These are phyloP conservation scores for Trametes gibbosa DNA, from an alignment of 768 basidiomycete genomes.

Conservation along the genomic window DNA sequence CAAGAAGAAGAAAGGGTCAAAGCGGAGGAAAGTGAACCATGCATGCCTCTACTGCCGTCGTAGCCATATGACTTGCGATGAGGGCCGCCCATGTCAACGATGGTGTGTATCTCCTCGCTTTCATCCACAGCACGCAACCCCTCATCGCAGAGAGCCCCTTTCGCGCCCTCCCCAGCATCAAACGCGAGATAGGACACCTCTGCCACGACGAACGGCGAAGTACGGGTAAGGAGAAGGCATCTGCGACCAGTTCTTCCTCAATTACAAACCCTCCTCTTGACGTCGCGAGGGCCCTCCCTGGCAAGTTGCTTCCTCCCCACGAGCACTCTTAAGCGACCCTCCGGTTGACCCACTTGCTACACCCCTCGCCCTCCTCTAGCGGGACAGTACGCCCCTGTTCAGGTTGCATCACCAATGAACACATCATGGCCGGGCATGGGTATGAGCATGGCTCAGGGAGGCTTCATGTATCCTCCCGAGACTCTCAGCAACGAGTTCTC, in stretches of 20 bases:
- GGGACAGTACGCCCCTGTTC: constrained; percentile 21
- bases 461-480: constrained; percentile 71
- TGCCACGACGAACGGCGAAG: constrained; percentile 84
- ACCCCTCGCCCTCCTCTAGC: constrained; percentile 1
- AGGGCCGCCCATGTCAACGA: constrained; percentile 86
- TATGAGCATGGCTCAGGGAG: constrained; percentile 42
- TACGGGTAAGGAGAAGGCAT: constrained; percentile 40
- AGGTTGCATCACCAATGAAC: constrained; percentile 30
- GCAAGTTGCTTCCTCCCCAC: constrained; percentile 19
- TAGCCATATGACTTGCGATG: constrained; percentile 92
- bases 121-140: too few relatives aligned
- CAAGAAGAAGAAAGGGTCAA: constrained; percentile 46
- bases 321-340: neutral
- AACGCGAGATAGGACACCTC: constrained; percentile 93
- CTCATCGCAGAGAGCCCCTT: neutral
- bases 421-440: constrained; percentile 54
- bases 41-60: constrained; percentile 91
- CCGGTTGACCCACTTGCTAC: neutral
- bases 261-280: constrained; percentile 27
- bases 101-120: constrained; percentile 56
- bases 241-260: constrained; percentile 32
- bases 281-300: constrained; percentile 23
- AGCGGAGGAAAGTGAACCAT: constrained; percentile 86
- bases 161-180: constrained; percentile 56
- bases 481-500: constrained; percentile 81